These are phyloP conservation scores for Neofusicoccum parvum DNA, from an alignment of 2,329 filamentous ascomycete species.

Conservation along the genomic window DNA sequence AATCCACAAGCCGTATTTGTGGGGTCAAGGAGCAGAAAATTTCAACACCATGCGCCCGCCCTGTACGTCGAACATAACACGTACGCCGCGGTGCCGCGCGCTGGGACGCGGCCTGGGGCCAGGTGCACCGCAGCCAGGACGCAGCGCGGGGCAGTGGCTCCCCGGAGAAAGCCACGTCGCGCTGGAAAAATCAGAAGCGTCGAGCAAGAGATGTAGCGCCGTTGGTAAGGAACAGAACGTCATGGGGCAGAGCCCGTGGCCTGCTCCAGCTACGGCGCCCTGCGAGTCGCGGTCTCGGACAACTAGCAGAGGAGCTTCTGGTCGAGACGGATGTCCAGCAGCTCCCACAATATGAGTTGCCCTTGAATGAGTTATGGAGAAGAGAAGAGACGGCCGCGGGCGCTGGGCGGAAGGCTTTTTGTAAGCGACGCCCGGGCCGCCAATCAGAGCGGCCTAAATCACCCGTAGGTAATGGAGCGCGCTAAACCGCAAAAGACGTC, in stretches of 20 bases:
- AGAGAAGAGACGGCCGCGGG: conserved; percentile 26
- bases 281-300: conserved; percentile 59
- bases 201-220: conserved; percentile 54
- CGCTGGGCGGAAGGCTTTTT: conserved; percentile 14
- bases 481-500: conserved; percentile 19
- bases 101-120: neutral
- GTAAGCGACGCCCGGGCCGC: conserved; percentile 16
- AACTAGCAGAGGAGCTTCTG: conserved; percentile 64
- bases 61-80: neutral
- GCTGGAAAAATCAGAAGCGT: no score
- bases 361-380: conserved; percentile 59
- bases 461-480: neutral
- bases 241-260: conserved; percentile 56
- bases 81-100: neutral
- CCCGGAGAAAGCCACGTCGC: no score
- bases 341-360: conserved; percentile 69
- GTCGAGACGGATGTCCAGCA: conserved; percentile 45
- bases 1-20: no score
- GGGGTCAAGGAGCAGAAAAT: no score
- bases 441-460: conserved; percentile 18
- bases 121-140: neutral
- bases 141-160: no score
- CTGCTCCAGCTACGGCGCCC: conserved; percentile 67
- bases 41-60: neutral
- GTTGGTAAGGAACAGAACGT: conserved; percentile 69